Conservation (phyloP, 805 yeast genomes). For the Saturnispora besseyi region DNA sequence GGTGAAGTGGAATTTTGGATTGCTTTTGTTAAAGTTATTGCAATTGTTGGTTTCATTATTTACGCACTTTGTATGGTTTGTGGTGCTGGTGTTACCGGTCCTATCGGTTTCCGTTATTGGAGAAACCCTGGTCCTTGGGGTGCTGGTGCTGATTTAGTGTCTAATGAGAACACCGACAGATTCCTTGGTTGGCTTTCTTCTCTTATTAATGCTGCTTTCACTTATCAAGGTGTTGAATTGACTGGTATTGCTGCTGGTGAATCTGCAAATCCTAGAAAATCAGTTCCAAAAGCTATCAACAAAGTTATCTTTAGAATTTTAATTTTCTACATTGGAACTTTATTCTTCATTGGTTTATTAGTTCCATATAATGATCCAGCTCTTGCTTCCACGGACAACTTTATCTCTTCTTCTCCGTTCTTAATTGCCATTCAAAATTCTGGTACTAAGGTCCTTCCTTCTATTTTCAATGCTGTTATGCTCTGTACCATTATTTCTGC, state of each 20-base stretch:
- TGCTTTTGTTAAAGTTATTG: conserved; percentile 55
- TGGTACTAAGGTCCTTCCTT: conserved; percentile 58
- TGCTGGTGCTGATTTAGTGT: conserved; percentile 43
- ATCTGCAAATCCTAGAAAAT: conserved; percentile 55
- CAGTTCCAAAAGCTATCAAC: conserved; percentile 65
- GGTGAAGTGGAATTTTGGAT: conserved; percentile 77
- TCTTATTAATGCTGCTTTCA: conserved; percentile 66
- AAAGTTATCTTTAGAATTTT: conserved; percentile 60
- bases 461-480: conserved; percentile 65
- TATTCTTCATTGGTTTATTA: conserved; percentile 60
- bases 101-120: conserved; percentile 76
- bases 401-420: conserved; percentile 57
- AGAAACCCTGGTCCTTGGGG: conserved; percentile 70
- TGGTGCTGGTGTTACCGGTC: conserved; percentile 62
- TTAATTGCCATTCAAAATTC: conserved; percentile 61
- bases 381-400: conserved; percentile 29
- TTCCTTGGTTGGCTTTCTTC: conserved; percentile 66
- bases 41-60: conserved; percentile 61
- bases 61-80: conserved; percentile 64
- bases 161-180: conserved; percentile 42
- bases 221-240: conserved; percentile 72
- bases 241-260: conserved; percentile 74
- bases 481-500: conserved; percentile 64
- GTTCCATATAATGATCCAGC: conserved; percentile 61
- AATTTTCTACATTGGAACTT: conserved; percentile 54